phyloP scores from a whole-genome alignment of 1,139 yeast species.

The Scheffersomyces titani region DNA sequence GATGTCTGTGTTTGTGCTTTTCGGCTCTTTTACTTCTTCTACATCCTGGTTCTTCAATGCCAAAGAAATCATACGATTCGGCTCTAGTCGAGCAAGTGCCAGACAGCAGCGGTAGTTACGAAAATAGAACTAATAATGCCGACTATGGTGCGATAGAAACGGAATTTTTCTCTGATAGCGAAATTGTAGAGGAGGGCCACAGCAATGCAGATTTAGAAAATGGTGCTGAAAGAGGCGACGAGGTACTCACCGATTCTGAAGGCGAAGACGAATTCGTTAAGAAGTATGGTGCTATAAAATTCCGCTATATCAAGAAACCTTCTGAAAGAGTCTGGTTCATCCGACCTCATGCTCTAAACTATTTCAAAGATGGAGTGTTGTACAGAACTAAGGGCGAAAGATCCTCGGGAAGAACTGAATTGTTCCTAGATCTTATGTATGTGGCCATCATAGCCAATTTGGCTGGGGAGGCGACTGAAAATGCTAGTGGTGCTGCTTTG shows the following conservation, averaged over 20 bases:
- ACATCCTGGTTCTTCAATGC: not conserved
- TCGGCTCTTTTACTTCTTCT: not conserved
- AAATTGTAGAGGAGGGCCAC: not conserved
- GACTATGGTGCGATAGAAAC: not conserved
- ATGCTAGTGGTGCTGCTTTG: slow-evolving; percentile 50
- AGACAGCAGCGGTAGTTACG: not conserved
- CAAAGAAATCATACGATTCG: not conserved
- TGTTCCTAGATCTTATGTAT: slow-evolving; percentile 62
- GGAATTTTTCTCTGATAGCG: not conserved
- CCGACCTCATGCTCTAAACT: slow-evolving; percentile 62
- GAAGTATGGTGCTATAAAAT: slow-evolving; percentile 52
- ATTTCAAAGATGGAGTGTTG: slow-evolving; percentile 57
- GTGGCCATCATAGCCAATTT: slow-evolving; percentile 66
- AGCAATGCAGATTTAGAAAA: slow-evolving; percentile 15
- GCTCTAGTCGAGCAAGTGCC: not conserved
- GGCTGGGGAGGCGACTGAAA: slow-evolving; percentile 55
- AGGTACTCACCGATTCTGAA: slow-evolving; percentile 34
- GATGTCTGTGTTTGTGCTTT: too few relatives aligned
- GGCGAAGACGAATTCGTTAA: slow-evolving; percentile 49
- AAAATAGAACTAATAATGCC: not conserved
- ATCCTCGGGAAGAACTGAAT: slow-evolving; percentile 51
- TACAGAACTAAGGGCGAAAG: slow-evolving; percentile 61
- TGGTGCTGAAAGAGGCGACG: slow-evolving; percentile 45
- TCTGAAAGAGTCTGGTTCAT: slow-evolving; percentile 46
- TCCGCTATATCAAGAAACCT: slow-evolving; percentile 51